Base-by-base conservation (phyloP, 2,329 filamentous ascomycete species). In the Phaeosphaeria sp. region DNA sequence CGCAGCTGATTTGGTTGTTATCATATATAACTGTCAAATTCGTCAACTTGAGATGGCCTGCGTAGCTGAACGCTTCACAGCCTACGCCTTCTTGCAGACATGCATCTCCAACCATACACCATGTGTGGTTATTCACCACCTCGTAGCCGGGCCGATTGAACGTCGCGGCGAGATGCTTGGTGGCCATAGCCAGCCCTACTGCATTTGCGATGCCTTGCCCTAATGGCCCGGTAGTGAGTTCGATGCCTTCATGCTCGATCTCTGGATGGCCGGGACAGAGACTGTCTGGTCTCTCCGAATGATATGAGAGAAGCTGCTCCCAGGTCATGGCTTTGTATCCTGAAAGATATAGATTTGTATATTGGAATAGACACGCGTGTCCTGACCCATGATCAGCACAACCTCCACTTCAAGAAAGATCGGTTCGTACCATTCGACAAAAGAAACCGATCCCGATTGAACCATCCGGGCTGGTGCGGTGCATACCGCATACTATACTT, bases 391-490 rank as follows among this genome's bases (percentile, higher is more conserved):
- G 17, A 21, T 21, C 21, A 44, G 20, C 11, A 59, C 52, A n/a
- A n/a, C n/a, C n/a, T n/a, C n/a, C n/a, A n/a, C n/a, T n/a, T n/a
- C n/a, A n/a, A n/a, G n/a, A n/a, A n/a, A n/a, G n/a, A n/a, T n/a
- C n/a, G n/a, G n/a, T n/a, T n/a, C n/a, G n/a, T 42, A 78, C 77
- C 86, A 62, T 88, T 89, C 21, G 85, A 88, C 11, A 89, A 78
- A 6, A 89, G 83, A 64, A 89, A 88, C 21, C 85, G 82, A 63
- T 89, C 86, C 36, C 86, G 79, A 70, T 89, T 87, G 78, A 88
- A 87, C 71, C 78, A 89, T 43, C 79, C 67, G 9, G 84, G 82
- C 42, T 82, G 82, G n/a, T 76, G 74, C 0, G 86, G 86, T 1
- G 83, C 81, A 66, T 87, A 89, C 46, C 79, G 79, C 87, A 89